Conservation (phyloP, 2,329 filamentous ascomycete genomes). For the Chrysoporthe deuterocubensis region DNA sequence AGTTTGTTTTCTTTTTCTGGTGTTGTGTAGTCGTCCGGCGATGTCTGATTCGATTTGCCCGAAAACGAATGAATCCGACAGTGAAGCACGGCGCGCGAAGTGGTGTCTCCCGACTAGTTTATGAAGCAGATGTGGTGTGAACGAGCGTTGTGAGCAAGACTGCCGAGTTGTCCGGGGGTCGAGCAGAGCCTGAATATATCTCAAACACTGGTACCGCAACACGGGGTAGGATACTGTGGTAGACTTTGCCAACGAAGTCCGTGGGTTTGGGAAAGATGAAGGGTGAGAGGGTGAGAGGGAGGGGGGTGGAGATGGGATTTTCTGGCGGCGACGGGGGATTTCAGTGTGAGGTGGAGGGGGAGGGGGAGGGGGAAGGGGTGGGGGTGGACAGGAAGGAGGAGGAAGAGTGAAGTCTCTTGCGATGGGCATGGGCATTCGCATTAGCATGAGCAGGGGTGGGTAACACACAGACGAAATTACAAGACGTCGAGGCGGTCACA, state of each 20-base stretch:
- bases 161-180: constrained; percentile 36
- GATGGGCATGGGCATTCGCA: not conserved
- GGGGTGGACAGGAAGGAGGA: constrained; percentile 20
- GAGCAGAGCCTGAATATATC: constrained; percentile 20
- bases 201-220: constrained; percentile 30
- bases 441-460: constrained; percentile 10
- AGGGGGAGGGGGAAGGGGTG: constrained; percentile 28
- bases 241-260: constrained; percentile 64
- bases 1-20: not conserved
- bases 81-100: constrained; percentile 16
- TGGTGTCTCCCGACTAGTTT: constrained; percentile 17
- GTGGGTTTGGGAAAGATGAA: constrained; percentile 31
- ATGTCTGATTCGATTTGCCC: constrained; percentile 26
- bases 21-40: constrained; percentile 20
- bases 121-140: constrained; percentile 23
- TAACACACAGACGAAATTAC: constrained; percentile 27
- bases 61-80: constrained; percentile 27
- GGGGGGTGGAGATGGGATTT: constrained; percentile 18
- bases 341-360: constrained; percentile 21
- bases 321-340: constrained; percentile 18
- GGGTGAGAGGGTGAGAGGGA: constrained; percentile 29
- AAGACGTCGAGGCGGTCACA: constrained; percentile 18
- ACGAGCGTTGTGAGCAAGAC: constrained; percentile 34
- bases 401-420: constrained; percentile 15
- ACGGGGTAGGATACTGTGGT: constrained; percentile 28